Conservation (phyloP, 2,329 filamentous ascomycete genomes). For the Tetracladium maxilliforme region DNA sequence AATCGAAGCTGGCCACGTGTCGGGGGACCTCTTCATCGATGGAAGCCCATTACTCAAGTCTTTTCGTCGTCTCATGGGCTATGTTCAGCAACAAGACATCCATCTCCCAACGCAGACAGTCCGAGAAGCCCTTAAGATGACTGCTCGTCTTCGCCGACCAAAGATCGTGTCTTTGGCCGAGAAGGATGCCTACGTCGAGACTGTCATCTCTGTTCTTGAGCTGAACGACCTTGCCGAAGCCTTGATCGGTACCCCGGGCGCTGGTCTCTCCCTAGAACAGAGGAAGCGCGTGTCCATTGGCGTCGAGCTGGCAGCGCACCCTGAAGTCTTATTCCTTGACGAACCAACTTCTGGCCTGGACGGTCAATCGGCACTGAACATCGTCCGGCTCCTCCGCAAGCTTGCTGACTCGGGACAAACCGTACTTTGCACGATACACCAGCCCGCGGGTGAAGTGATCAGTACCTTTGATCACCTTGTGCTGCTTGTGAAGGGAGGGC, state of each 20-base stretch:
- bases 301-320: constrained; percentile 40
- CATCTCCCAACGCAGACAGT: constrained; percentile 54
- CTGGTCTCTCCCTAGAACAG: constrained; percentile 46
- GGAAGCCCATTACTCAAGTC: constrained; percentile 54
- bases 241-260: constrained; percentile 41
- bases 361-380: constrained; percentile 42
- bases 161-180: constrained; percentile 39
- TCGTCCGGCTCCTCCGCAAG: constrained; percentile 45
- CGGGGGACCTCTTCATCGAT: constrained; percentile 61
- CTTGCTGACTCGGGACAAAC: constrained; percentile 44
- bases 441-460: constrained; percentile 40
- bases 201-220: constrained; percentile 52
- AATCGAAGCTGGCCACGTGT: constrained; percentile 78
- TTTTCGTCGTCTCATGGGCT: constrained; percentile 74
- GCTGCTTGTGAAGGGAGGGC: constrained; percentile 35
- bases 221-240: constrained; percentile 54
- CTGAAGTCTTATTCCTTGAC: constrained; percentile 49
- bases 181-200: constrained; percentile 54
- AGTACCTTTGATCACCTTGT: constrained; percentile 41
- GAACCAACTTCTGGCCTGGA: constrained; percentile 46
- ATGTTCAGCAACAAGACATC: constrained; percentile 73
- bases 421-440: constrained; percentile 45
- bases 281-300: constrained; percentile 40
- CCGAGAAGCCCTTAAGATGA: constrained; percentile 50
- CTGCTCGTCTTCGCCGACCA: constrained; percentile 47